Base-by-base conservation (phyloP, 163 green algal species). In the Chloromonas sp. region DNA sequence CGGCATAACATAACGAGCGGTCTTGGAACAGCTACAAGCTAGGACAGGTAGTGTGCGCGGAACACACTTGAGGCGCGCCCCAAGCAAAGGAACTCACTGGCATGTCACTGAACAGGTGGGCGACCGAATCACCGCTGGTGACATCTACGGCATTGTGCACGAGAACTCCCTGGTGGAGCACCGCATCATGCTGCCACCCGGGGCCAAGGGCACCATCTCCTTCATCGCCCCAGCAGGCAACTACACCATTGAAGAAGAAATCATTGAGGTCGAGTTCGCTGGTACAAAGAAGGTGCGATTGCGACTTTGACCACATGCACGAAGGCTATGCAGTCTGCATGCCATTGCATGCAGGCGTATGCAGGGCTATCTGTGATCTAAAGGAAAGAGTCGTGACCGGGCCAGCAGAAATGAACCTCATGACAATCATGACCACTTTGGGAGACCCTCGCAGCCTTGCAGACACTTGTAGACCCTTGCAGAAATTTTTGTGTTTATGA, bases 241-340 rank as follows among this genome's bases (percentile, higher is more conserved):
- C 60, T 99, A 99, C 94, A 95, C 86, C 70, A 90, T 99, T 3
- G 86, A 92, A 2, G 92, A 95, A 59, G 95, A 98, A 87, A 93
- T 99, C 58, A 97, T 99, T 80, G 97, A 99, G 90, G 88, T 99
- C 15, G 97, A 99, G 88, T 99, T 99, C 94, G 91, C 95, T 78
- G 97, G 97, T 60, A 70, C 88, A 61, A 98, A 97, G 85, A 98
- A 97, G 93, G 93, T 94, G 81, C 14, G 89, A 8, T 36, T 36
- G 36, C 36, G 36, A 36, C 36, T 36, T 83, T 15, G 36, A 81
- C 3, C 76, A 81, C 60, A 78, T 60, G 81, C 60, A 78, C 3
- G 66, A 76, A n/a, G 66, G 13, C 74, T 58, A 36, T 80, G 74
- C 74, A 15, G 14, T 58, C 8, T 60, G 15, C 74, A 80, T 59